Conservation (phyloP, 768 basidiomycete genomes). For the Leccinum sublutescens region DNA sequence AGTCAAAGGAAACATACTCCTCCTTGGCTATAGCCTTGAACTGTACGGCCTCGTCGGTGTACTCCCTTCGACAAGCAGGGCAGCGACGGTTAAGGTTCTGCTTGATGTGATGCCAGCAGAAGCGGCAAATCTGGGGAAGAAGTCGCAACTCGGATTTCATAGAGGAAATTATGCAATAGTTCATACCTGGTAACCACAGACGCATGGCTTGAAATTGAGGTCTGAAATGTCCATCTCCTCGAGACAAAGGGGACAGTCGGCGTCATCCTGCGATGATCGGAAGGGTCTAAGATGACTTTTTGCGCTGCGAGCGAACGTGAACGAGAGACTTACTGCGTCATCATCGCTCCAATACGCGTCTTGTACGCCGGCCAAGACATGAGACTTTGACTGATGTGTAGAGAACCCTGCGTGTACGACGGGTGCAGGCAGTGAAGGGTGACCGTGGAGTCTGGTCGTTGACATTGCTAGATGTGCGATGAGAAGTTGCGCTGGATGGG, state of each 20-base stretch:
- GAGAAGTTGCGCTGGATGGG: constrained; percentile 17
- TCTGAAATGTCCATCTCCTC: constrained; percentile 99
- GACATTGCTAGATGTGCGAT: constrained; percentile 38
- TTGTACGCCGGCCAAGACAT: constrained; percentile 85
- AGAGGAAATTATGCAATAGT: constrained; percentile 11
- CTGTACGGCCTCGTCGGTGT: constrained; percentile 89
- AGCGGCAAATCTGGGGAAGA: constrained; percentile 84
- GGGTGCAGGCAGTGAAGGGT: constrained; percentile 69
- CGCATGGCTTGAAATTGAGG: constrained; percentile 98
- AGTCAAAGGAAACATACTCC: constrained; percentile 64
- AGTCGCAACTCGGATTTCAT: constrained; percentile 17
- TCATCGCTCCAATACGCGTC: constrained; percentile 98
- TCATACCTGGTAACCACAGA: constrained; percentile 93
- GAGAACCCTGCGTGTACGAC: constrained; percentile 70
- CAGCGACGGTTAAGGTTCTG: constrained; percentile 94
- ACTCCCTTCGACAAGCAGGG: constrained; percentile 92
- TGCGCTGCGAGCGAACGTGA: constrained; percentile 5
- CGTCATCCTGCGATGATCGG: constrained; percentile 72
- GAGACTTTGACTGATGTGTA: constrained; percentile 76
- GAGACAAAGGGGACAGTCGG: constrained; percentile 96
- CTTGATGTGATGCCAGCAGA: constrained; percentile 99
- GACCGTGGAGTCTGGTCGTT: constrained; percentile 54
- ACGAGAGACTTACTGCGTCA: constrained; percentile 58
- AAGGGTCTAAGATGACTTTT: constrained; percentile 14
- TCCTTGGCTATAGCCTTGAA: constrained; percentile 94